Base-by-base conservation (phyloP, 1,139 yeast species). In the Kodamaea fungicola region DNA sequence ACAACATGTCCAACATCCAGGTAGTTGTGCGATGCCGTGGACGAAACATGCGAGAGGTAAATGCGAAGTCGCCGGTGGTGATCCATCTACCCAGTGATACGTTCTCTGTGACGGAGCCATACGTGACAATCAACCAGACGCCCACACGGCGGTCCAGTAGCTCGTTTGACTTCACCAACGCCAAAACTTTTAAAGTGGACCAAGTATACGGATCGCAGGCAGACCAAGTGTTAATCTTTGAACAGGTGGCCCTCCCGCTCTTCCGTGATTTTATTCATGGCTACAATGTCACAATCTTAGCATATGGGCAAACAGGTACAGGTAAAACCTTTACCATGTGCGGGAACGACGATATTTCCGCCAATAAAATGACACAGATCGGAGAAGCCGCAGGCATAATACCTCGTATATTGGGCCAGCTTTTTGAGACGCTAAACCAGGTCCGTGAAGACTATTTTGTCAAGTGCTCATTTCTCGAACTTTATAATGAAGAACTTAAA, bases 1-100 rank as follows among this genome's bases (percentile, higher is more conserved):
- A 31, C 34, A 44, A 38, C 42, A 61, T 64, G 68, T 61, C 70
- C 28, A 67, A 84, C 53, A 84, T 86, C 38, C 83, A 83, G 50
- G 97, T 90, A 21, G 86, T 86, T 2, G 95, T 89, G 21, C 76
- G 97, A 47, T 89, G 97, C 56, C 73, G 97, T 37, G 95, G 87
- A 2, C 69, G 97, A 32, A 87, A 79, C 50, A 70, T 74, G 29
- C 75, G 83, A 37, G 97, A 89, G 52, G 68, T 83, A 7, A 67
- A 69, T 23, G 79, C 84, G 10, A 84, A 83, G 47, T 80, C 89
- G 37, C 82, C 89, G 2, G 81, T 83, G 6, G 82, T 88, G 8
- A 84, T 88, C 2, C 77, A 78, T 16, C 68, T 83, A 25, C 76
- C 83, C 3, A 69, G 67, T 43, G 76, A 71, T 43, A 64, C 48